These are phyloP conservation scores for Colletotrichum euphorbiae DNA, from an alignment of 2,329 filamentous ascomycete genomes.

Conservation along the genomic window DNA sequence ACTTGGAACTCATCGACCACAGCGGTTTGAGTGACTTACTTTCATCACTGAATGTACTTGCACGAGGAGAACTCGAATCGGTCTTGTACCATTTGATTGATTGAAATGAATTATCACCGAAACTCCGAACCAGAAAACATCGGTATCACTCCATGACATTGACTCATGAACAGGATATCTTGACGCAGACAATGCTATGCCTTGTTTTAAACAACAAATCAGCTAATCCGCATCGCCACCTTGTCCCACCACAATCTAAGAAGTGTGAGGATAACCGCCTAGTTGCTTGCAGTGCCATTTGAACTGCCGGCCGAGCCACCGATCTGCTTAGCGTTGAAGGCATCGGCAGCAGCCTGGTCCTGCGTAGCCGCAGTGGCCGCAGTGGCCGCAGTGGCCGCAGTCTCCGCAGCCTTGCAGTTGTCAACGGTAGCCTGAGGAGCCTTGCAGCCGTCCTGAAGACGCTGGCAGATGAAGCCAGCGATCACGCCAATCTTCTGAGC, in stretches of 20 bases:
- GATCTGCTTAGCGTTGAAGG: slow-evolving; percentile 43
- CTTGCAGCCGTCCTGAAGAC: slow-evolving; percentile 49
- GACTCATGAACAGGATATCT: slow-evolving; percentile 11
- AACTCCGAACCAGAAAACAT: not conserved
- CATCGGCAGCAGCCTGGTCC: slow-evolving; percentile 44
- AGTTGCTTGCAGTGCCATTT: slow-evolving; percentile 11
- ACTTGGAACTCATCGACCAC: accelerated
- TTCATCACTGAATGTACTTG: not conserved
- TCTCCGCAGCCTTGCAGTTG: slow-evolving; percentile 37
- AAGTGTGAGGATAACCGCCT: not conserved
- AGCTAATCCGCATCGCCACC: not conserved
- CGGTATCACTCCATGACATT: slow-evolving; percentile 4
- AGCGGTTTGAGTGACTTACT: not conserved
- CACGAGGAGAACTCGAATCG: not conserved
- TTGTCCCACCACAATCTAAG: not conserved
- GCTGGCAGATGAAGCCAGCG: slow-evolving; percentile 60
- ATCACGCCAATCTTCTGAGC: slow-evolving; percentile 55
- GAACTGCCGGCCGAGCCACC: slow-evolving; percentile 21
- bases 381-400: slow-evolving; percentile 39
- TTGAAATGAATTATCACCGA: slow-evolving; percentile 12
- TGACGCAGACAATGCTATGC: not conserved
- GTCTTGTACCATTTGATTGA: not conserved
- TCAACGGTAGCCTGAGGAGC: slow-evolving; percentile 26
- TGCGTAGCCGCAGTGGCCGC: slow-evolving; percentile 40
- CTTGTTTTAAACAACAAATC: not conserved